Evolutionary conservation across 1,284 basidiomycete species (phyloP).

Genomic region (Rhodotorula sp.): DNA sequence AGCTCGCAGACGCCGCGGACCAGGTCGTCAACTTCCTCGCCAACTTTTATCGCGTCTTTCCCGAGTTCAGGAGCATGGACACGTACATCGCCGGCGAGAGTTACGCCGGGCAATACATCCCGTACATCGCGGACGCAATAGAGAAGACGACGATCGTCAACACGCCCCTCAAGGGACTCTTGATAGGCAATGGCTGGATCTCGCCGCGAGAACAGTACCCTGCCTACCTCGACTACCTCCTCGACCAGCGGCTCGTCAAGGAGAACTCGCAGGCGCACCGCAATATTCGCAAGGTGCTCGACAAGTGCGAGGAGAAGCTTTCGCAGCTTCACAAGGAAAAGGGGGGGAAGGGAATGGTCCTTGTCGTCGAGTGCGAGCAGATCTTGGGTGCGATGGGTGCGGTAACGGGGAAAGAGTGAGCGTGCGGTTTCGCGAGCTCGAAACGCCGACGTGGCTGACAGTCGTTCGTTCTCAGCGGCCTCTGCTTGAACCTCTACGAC

Average conservation of each 20-base stretch:
- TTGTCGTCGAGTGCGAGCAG: slow-evolving; percentile 63
- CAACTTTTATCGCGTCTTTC: slow-evolving; percentile 88
- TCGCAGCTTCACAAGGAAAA: slow-evolving; percentile 54
- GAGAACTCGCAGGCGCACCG: slow-evolving; percentile 68
- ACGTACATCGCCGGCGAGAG: slow-evolving; percentile 91
- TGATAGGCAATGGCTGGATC: slow-evolving; percentile 98
- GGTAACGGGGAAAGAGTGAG: slow-evolving; percentile 38
- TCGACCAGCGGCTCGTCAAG: slow-evolving; percentile 73
- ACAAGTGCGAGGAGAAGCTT: slow-evolving; percentile 60
- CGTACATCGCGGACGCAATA: slow-evolving; percentile 71
- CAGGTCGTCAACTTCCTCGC: slow-evolving; percentile 80
- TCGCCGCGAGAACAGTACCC: slow-evolving; percentile 86
- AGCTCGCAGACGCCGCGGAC: slow-evolving; percentile 68
- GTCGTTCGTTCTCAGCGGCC: slow-evolving; percentile 47
- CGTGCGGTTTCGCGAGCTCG: slow-evolving; percentile 54
- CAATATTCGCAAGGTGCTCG: slow-evolving; percentile 61
- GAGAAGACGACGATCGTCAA: slow-evolving; percentile 40
- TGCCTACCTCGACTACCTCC: slow-evolving; percentile 59
- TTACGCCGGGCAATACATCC: slow-evolving; percentile 97
- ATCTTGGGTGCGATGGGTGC: slow-evolving; percentile 65
- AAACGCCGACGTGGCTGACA: not conserved
- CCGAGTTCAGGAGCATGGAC: slow-evolving; percentile 81
- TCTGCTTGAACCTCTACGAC: slow-evolving; percentile 94
- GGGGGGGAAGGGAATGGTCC: slow-evolving; percentile 56
- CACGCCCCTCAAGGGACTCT: slow-evolving; percentile 66